Conservation (phyloP, 306 rosid genomes). For the Cyamopsis tetragonoloba region DNA sequence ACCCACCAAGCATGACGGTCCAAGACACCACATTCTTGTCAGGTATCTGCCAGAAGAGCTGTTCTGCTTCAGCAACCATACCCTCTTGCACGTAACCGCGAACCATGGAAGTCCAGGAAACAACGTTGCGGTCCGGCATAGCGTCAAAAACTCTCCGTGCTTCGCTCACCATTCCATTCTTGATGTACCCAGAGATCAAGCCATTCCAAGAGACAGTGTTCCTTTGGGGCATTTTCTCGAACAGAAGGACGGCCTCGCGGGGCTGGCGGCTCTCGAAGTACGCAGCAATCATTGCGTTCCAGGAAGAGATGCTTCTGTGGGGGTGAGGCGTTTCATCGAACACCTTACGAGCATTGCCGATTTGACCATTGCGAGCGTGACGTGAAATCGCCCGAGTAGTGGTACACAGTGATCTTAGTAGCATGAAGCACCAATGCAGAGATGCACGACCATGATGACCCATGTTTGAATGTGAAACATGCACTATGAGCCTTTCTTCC, state of each 20-base stretch:
- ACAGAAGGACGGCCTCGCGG: conserved; percentile 35
- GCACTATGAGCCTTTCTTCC: neutral
- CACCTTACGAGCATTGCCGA: conserved; percentile 42
- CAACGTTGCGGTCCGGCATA: conserved; percentile 48
- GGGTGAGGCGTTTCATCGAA: conserved; percentile 42
- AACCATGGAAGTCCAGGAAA: conserved; percentile 62
- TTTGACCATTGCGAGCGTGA: conserved; percentile 30
- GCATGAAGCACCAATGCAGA: neutral
- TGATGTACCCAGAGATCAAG: conserved; percentile 37
- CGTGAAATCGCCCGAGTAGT: conserved; percentile 23
- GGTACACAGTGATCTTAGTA: conserved; percentile 24
- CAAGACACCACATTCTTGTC: conserved; percentile 50
- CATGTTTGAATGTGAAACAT: neutral
- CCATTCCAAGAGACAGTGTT: conserved; percentile 49
- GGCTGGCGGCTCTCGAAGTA: conserved; percentile 45
- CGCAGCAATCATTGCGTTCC: conserved; percentile 54
- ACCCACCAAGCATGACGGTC: conserved; percentile 56
- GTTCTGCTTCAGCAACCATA: conserved; percentile 35
- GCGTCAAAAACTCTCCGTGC: conserved; percentile 38
- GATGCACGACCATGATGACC: neutral
- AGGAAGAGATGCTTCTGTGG: conserved; percentile 30
- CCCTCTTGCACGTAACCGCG: conserved; percentile 44
- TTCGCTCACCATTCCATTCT: conserved; percentile 37
- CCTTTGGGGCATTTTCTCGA: conserved; percentile 42
- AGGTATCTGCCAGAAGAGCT: conserved; percentile 46